Conservation (phyloP, 1,284 basidiomycete species). For the Laetiporus sulphureus region DNA sequence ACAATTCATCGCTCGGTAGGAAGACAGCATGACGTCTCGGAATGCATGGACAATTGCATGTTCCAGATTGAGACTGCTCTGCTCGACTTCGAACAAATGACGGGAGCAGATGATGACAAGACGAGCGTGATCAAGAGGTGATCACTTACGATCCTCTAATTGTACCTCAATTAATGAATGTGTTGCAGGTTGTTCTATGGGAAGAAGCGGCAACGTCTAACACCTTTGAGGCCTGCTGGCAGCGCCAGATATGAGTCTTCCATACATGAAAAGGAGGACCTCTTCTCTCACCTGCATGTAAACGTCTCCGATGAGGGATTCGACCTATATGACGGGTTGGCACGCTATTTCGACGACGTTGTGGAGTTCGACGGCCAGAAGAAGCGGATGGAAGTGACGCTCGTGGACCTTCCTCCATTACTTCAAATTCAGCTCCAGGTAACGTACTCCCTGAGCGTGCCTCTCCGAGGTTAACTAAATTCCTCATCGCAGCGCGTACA, state of each 20-base stretch:
- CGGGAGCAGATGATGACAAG: constrained; percentile 44
- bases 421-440: constrained; percentile 95
- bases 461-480: background rate
- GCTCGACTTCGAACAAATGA: constrained; percentile 65
- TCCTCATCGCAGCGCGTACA: constrained; percentile 70
- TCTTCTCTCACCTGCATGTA: constrained; percentile 92
- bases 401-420: constrained; percentile 84
- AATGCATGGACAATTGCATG: constrained; percentile 99
- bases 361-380: constrained; percentile 87
- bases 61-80: constrained; percentile 96
- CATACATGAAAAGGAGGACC: constrained; percentile 80
- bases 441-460: background rate
- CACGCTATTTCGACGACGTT: constrained; percentile 86
- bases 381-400: constrained; percentile 82
- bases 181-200: constrained; percentile 78
- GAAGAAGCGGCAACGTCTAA: constrained; percentile 68
- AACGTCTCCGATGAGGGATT: constrained; percentile 85
- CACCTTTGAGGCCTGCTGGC: constrained; percentile 41
- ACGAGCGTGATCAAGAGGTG: constrained; percentile 80
- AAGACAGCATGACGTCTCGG: constrained; percentile 96
- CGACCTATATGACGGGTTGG: constrained; percentile 92
- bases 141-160: constrained; percentile 9
- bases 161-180: background rate
- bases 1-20: constrained; percentile 37
- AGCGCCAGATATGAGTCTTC: constrained; percentile 46